phyloP scores from a whole-genome alignment of 2,329 filamentous ascomycete species.

The Pestalotiopsis sp. region DNA sequence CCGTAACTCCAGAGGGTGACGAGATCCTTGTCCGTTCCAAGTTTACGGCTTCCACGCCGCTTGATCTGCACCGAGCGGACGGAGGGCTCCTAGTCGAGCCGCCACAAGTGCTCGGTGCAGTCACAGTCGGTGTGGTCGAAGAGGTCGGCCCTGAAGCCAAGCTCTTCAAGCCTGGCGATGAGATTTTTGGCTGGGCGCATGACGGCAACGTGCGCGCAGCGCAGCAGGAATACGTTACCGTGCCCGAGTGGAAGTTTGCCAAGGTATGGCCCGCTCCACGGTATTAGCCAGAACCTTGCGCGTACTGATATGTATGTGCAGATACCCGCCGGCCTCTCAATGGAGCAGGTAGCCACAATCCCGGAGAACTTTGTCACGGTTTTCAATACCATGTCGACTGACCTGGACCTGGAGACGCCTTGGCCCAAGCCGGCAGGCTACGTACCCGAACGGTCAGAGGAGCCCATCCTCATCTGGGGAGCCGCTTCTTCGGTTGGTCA shows the following conservation, averaged over 20 bases:
- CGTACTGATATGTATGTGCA: background rate
- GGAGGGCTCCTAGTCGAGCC: slow-evolving; percentile 54
- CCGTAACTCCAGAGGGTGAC: slow-evolving; percentile 34
- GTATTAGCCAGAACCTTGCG: too few species aligned
- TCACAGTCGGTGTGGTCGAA: slow-evolving; percentile 54
- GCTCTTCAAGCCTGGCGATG: slow-evolving; percentile 52
- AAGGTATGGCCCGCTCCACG: slow-evolving; percentile 28
- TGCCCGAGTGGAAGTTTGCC: slow-evolving; percentile 49
- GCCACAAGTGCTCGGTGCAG: slow-evolving; percentile 53
- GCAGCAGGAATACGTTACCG: slow-evolving; percentile 57
- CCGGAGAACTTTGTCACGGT: slow-evolving; percentile 62
- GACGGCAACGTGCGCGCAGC: slow-evolving; percentile 48
- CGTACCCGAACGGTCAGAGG: slow-evolving; percentile 34
- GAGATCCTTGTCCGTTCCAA: slow-evolving; percentile 56
- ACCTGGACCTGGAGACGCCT: slow-evolving; percentile 55
- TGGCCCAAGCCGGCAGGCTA: slow-evolving; percentile 55
- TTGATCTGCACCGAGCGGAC: slow-evolving; percentile 64
- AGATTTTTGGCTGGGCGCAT: slow-evolving; percentile 58
- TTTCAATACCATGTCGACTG: slow-evolving; percentile 53
- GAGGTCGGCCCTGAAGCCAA: slow-evolving; percentile 47
- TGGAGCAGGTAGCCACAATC: slow-evolving; percentile 40
- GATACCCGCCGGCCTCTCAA: slow-evolving; percentile 21
- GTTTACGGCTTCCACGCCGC: slow-evolving; percentile 62
- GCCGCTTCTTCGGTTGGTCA: slow-evolving; percentile 54
- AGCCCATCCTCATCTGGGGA: slow-evolving; percentile 52